Base-by-base conservation (phyloP, 345 rosid genomes). In the Rhizophora apiculata region DNA sequence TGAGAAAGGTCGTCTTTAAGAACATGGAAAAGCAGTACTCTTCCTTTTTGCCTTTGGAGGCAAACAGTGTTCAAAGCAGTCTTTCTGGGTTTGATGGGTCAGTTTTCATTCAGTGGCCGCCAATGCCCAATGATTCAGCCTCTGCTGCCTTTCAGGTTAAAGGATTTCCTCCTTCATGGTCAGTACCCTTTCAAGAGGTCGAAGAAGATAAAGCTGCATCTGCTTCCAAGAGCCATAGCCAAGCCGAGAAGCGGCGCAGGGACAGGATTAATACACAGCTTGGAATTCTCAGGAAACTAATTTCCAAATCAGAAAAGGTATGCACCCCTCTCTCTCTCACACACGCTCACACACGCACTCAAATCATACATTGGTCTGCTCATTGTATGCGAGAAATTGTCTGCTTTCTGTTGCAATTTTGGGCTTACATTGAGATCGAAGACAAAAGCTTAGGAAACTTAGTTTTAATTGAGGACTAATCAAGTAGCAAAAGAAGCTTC, bases 301-400 rank as follows among this genome's bases (percentile, higher is more conserved):
- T 94, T 65, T 97, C 99, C 8, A 83, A 76, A 62, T 89, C 99
- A 11, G 97, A 91, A 46, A 94, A 94, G 96, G 99, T 89, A 75
- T 51, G 31, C 57, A 24, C 3, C n/a, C 6, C 29, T 34, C 8
- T n/a, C 32, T 37, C 18, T 30, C 20, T 43, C 48, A 7, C 26
- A 58, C 26, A 15, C 62, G 16, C 34, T 1, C 58, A 20, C 22
- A 10, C 13, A 16, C 13, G 6, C 3, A 8, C 26, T 55, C 1
- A 18, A 10, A 9, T 24, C 6, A 21, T 8, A 21, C 26, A 3
- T 43, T 15, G 18, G 13, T 43, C 49, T 15, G 18, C 0, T 43
- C 49, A 13, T 3, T 43, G 49, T 43, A 43, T 2, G 5, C 18
- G 18, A 43, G 18, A 43, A 43, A 43, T 5, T 43, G 49, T 43